Base-by-base conservation (phyloP, 1,284 basidiomycete genomes). In the Chiua sp. region DNA sequence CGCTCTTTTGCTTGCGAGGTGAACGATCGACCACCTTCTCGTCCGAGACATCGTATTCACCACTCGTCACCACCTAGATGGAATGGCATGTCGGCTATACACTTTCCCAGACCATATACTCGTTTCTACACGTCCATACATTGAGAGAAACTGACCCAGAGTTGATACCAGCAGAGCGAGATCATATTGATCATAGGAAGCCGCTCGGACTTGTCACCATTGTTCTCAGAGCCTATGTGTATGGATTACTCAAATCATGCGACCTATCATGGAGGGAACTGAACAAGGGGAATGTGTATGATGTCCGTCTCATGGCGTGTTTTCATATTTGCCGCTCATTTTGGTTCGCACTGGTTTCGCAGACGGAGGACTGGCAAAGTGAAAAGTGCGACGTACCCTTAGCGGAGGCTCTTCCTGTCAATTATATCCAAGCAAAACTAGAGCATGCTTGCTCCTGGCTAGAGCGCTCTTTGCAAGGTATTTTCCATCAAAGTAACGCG, bases 291-390 rank as follows among this genome's bases (percentile, higher is more conserved):
- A 80, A 86, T 57, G 81, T 95, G 20, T 79, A 87, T 58, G 94
- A 97, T 77, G 93, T 93, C 65, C 68, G 90, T 83, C 44, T 57
- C 51, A 53, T 61, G 51, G 53, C 58, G 54, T 59, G 50, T 56
- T 62, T 33, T 60, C 47, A 55, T 60, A 23, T 47, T 53, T 63
- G 52, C 60, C 51, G 55, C 62, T 48, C 60, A 66, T 52, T 52
- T 53, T 65, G 53, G 44, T 33, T 60, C 64, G 33, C 51, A 15
- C 49, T 30, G 57, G 52, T 67, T 60, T 53, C n/a, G 55, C 70
- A 93, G 91, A 82, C 87, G 56, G 95, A 98, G 80, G 95, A 96
- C 70, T 93, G 90, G 85, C 90, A 92, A 72, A 83, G 88, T 58
- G 94, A 96, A 65, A 94, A 95, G 77, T 91, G 88, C 66, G 93